phyloP scores from a whole-genome alignment of 495 filamentous ascomycete genomes.

The Hyaloscypha bicolor region DNA sequence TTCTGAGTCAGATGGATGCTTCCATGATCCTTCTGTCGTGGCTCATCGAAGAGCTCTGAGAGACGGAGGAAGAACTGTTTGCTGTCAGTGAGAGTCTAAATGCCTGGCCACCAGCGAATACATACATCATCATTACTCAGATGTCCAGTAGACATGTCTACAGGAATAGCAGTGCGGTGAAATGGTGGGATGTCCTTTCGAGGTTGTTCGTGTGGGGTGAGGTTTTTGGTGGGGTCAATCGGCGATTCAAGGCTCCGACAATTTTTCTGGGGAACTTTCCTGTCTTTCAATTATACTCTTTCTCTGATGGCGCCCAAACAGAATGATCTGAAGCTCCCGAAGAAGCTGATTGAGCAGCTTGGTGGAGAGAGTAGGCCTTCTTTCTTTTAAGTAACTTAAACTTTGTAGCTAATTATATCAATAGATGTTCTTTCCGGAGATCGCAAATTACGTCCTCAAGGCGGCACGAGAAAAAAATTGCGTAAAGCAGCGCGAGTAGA shows the following conservation, averaged over 20 bases:
- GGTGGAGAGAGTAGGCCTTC: constrained; percentile 43
- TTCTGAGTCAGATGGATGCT: constrained; percentile 88
- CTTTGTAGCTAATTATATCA: neutral
- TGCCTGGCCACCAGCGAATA: neutral
- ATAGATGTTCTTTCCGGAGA: constrained; percentile 21
- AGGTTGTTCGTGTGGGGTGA: constrained; percentile 23
- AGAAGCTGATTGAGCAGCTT: constrained; percentile 59
- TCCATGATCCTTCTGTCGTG: constrained; percentile 70
- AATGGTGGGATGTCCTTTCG: constrained; percentile 14
- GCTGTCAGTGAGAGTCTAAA: constrained; percentile 29
- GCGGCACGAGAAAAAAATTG: constrained; percentile 59
- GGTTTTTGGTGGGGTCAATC: constrained; percentile 28
- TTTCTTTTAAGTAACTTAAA: neutral
- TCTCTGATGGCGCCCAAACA: constrained; percentile 39
- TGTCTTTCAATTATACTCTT: neutral
- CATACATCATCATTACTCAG: constrained; percentile 75
- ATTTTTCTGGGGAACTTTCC: constrained; percentile 16
- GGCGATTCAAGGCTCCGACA: constrained; percentile 10
- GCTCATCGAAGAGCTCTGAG: constrained; percentile 67
- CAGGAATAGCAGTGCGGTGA: constrained; percentile 27
- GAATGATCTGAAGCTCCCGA: constrained; percentile 66
- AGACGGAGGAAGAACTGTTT: constrained; percentile 85
- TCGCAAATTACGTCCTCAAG: constrained; percentile 28
- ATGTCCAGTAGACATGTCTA: constrained; percentile 55
- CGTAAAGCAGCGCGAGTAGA: constrained; percentile 57